A percentile compares a stretch with the other conserved stretches of the same genome.
These are phyloP conservation scores for Epichloe hybrida DNA, from an alignment of 2,329 filamentous ascomycete genomes.

Conservation along the genomic window DNA sequence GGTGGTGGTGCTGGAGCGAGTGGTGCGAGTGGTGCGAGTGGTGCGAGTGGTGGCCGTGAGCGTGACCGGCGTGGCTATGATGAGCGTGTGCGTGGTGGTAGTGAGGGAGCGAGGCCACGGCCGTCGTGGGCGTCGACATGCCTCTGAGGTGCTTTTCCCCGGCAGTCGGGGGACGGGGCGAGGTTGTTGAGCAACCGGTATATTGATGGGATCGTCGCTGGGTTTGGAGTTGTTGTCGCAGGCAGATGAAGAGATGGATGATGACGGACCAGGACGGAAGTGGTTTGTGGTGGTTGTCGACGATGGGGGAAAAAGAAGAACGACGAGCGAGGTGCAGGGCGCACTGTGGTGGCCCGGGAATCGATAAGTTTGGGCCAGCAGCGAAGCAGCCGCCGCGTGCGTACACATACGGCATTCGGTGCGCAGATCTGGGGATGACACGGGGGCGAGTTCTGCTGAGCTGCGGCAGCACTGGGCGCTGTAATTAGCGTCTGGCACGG, in stretches of 20 bases:
- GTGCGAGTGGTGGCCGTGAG: constrained; percentile 1
- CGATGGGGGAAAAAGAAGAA: not conserved
- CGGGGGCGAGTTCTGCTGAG: no score
- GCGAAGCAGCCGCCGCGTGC: no score
- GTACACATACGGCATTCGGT: no score
- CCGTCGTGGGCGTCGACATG: constrained; percentile 75
- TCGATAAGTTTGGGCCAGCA: no score
- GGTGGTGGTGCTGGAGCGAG: constrained; percentile 4
- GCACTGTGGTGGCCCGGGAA: no score
- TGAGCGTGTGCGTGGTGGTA: constrained; percentile 28
- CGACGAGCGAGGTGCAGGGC: not conserved
- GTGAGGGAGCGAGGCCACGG: constrained; percentile 59
- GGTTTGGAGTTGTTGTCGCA: not conserved
- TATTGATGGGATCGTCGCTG: not conserved
- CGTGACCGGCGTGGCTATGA: not conserved
- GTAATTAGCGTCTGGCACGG: no score
- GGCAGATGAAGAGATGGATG: not conserved
- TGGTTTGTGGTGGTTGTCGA: not conserved
- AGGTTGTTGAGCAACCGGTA: not conserved
- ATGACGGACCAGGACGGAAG: not conserved
- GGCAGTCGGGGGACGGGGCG: constrained; percentile 1
- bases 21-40: constrained; percentile 3
- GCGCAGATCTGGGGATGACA: no score
- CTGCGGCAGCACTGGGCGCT: no score
- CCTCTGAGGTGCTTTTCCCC: constrained; percentile 3